These are phyloP conservation scores for Cajanus cajan DNA, from an alignment of 306 rosid species.

Conservation along the genomic window DNA sequence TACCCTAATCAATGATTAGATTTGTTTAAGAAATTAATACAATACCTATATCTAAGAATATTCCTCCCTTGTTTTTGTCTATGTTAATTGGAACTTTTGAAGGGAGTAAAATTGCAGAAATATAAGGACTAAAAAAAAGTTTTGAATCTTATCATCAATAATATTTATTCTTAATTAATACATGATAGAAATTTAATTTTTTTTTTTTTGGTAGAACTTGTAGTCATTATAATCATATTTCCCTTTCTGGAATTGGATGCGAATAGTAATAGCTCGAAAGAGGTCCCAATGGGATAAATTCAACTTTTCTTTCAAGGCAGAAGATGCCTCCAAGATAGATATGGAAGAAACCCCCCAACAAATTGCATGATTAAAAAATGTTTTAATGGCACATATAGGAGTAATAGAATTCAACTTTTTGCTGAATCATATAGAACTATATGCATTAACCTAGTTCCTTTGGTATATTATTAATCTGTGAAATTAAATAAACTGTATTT, in stretches of 20 bases:
- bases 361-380: neutral
- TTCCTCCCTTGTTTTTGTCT: neutral
- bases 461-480: neutral
- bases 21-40: too few relatives aligned
- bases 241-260: constrained; percentile 59
- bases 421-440: too few relatives aligned
- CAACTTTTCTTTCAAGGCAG: constrained; percentile 52
- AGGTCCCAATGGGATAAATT: constrained; percentile 63
- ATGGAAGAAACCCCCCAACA: constrained; percentile 24
- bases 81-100: too few relatives aligned
- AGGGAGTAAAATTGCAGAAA: too few relatives aligned
- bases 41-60: neutral
- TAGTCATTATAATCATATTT: constrained; percentile 14
- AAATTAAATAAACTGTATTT: neutral
- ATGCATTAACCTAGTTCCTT: neutral
- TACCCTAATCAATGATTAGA: too few relatives aligned
- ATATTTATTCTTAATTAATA: neutral
- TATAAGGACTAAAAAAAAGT: too few relatives aligned
- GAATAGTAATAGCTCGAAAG: constrained; percentile 30
- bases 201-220: neutral
- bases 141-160: too few relatives aligned
- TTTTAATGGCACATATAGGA: neutral
- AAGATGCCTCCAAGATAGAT: constrained; percentile 57
- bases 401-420: neutral
- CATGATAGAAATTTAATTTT: neutral